Evolutionary conservation across 2,329 filamentous ascomycete species (phyloP).

Genomic region (Fusarium guadeloupense): DNA sequence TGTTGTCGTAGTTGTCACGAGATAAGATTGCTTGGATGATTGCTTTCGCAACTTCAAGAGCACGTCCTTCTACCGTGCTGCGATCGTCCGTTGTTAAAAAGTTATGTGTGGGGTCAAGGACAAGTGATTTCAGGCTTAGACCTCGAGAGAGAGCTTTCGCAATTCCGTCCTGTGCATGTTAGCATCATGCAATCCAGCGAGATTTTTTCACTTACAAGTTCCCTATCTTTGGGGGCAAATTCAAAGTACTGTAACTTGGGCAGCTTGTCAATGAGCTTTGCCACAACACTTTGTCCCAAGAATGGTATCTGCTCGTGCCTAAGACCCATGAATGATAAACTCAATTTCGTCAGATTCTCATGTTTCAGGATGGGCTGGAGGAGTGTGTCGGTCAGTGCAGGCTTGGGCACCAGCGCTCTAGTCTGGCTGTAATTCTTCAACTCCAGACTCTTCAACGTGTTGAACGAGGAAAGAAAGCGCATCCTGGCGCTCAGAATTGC

Average conservation of each 20-base stretch:
- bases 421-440: conserved; percentile 8
- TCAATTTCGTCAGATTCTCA: conserved; percentile 13
- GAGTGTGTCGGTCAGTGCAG: conserved; percentile 6
- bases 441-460: conserved; percentile 15
- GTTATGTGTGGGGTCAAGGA: not conserved
- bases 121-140: conserved; percentile 7
- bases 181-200: not conserved
- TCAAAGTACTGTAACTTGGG: conserved; percentile 9
- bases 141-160: conserved; percentile 7
- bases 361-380: conserved; percentile 33
- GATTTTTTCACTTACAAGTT: conserved; percentile 11
- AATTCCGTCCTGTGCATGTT: conserved; percentile 13
- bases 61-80: no score
- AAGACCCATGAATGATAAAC: not conserved
- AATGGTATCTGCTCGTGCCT: conserved; percentile 2
- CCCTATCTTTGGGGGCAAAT: conserved; percentile 5
- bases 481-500: not conserved
- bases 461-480: conserved; percentile 28
- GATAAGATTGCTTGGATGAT: conserved; percentile 4
- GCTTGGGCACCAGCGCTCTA: not conserved
- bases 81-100: no score
- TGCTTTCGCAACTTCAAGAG: no score
- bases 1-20: no score
- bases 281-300: conserved; percentile 14
- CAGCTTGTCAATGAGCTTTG: conserved; percentile 16